Evolutionary conservation across 2,329 filamentous ascomycete genomes (phyloP), one percentile per base, ranked within the genome.

Genomic region (Ceratocystis smalleyi): DNA sequence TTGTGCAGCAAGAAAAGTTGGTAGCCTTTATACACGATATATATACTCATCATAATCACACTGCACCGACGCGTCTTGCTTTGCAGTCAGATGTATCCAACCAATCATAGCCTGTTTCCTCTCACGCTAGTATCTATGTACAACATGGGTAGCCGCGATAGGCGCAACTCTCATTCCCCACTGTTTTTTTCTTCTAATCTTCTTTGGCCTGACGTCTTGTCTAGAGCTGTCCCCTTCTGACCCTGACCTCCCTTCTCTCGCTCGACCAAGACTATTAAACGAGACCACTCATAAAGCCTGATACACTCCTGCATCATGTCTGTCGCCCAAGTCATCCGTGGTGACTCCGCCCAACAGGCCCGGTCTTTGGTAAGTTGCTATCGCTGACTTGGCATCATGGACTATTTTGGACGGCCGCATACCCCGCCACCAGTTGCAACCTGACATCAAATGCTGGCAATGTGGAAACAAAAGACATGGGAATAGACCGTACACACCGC

Each of bases 311-410:
- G 43, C 64, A 73, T 57, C 68, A 77, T 77, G 75, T 76, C 75
- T 67, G 72, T 71, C 66, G 72, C 73, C 64, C 70, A 70, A 61
- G 71, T 71, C 66, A 68, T 76, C 65, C 80, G 78, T 71, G 80
- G 80, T 73, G 78, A 82, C 67, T 75, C 80, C 74, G 78, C 81
- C 66, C 78, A 81, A 68, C 80, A 83, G 75, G 79, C 79, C 65
- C 77, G 80, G 71, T 83, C 81, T 68, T 72, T 83, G 71, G 80
- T 83, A 72, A 73, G 79, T 75, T 43, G n/a, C 43, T 24, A 51
- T 43, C 27, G 22, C 17, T 17, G 17, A 22, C 12, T 47, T 43
- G 60, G 19, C 35, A 40, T 51, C 43, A 27, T 19, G 17, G 12
- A 5, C 5, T 47, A 17, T 22, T 4, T 19, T 7, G 27, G 54